Evolutionary conservation across 106 monocot species (phyloP).

Genomic region (Iris macrosiphon): DNA sequence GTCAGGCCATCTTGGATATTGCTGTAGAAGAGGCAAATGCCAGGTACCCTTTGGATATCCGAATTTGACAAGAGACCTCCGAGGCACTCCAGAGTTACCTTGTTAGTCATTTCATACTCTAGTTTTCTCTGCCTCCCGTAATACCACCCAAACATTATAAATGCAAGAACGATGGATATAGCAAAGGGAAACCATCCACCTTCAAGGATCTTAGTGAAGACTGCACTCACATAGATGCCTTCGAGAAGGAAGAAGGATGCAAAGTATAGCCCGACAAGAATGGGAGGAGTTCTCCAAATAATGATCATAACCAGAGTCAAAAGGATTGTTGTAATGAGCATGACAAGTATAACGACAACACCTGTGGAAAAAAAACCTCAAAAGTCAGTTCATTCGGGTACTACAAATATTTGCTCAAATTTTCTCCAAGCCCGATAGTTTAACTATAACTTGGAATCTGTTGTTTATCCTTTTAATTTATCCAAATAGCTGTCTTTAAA

Average conservation of each 20-base stretch:
- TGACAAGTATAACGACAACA: slow-evolving; percentile 67
- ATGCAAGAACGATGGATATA: slow-evolving; percentile 44
- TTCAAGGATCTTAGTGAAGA: slow-evolving; percentile 40
- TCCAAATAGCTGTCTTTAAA: too few relatives aligned
- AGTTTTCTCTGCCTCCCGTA: slow-evolving; percentile 46
- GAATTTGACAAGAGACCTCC: slow-evolving; percentile 18
- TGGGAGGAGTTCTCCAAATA: slow-evolving; percentile 36
- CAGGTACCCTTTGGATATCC: slow-evolving; percentile 44
- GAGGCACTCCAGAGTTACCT: slow-evolving; percentile 27
- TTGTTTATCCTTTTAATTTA: too few relatives aligned
- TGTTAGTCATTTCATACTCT: slow-evolving; percentile 44
- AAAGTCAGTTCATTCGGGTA: too few relatives aligned
- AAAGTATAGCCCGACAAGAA: slow-evolving; percentile 33
- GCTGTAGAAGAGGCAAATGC: slow-evolving; percentile 74
- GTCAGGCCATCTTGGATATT: slow-evolving; percentile 43
- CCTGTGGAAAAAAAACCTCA: slow-evolving; percentile 36
- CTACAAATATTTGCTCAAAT: too few relatives aligned
- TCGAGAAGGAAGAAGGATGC: slow-evolving; percentile 39
- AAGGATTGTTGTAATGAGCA: slow-evolving; percentile 74
- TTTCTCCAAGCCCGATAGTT: too few relatives aligned
- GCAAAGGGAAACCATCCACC: slow-evolving; percentile 67
- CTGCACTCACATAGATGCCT: slow-evolving; percentile 46
- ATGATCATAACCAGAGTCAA: slow-evolving; percentile 63
- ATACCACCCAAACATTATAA: slow-evolving; percentile 58
- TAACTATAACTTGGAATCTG: too few relatives aligned